Evolutionary conservation across 2,329 filamentous ascomycete species (phyloP), one percentile per base, ranked within the genome.

Genomic region (Colletotrichum agaves): DNA sequence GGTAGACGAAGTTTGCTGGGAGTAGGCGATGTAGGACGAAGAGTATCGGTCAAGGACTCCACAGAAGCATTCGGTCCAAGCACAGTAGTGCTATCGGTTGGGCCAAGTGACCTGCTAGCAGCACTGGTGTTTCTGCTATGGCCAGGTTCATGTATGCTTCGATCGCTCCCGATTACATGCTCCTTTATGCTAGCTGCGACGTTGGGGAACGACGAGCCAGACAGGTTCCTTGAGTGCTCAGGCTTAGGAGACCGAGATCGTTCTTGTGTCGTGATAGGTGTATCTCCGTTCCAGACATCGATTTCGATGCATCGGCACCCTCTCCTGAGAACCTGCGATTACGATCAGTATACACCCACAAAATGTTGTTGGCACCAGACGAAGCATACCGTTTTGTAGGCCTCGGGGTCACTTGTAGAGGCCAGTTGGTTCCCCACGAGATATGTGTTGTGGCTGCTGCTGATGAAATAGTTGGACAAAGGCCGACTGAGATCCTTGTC

Each of bases 371-470:
- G 8, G 44, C 2, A 21, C 2, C 13, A 12, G 15, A 47, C n/a
- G 33, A 4, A 10, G 82, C 88, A 75, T 76, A 92, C 92, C 75
- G 90, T 88, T 72, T 86, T 91, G 79, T 98, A 98, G 12, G 91
- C 89, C 63, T 94, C 89, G 0, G 91, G 88, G 31, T 91, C 93
- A 67, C 92, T 91, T 67, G 89, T 88, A 52, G 93, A 93, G 68
- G 88, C 90, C 44, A 96, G 84, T 78, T 98, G 95, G 74, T 97
- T 94, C 2, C 94, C 94, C 2, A 90, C 90, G 46, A 97, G 83
- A 77, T 97, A 98, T 0, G 94, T 98, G 77, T 98, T 98, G 82
- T 98, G 94, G 75, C 93, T 97, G 72, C 93, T 97, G 70, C 91
- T 97, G 77, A 98, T 94, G 78, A 93, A 98, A 81, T 98, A 98